Evolutionary conservation across 2,329 filamentous ascomycete species (phyloP), one percentile per base, ranked within the genome.

Genomic region (Clarireedia hainanense): DNA sequence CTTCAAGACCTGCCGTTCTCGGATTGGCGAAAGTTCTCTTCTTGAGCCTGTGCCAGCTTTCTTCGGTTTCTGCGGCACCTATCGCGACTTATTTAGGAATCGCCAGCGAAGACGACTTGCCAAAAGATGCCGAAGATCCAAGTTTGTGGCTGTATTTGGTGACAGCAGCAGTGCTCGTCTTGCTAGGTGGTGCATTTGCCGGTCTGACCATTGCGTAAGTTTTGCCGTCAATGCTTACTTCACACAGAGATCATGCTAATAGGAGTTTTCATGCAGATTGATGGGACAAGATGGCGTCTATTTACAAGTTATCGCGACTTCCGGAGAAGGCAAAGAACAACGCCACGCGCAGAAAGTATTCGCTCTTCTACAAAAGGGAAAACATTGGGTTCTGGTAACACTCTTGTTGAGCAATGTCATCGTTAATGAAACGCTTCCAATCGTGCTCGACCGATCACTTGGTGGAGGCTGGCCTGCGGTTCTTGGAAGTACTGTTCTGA

Each of bases 331-430:
- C 55, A 78, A 84, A n/a, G 92, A 97, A 73, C 86, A 85, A 67
- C 89, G 84, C 68, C 90, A 96, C 68, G 94, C 94, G 0, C 81
- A 80, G 56, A 86, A 83, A 61, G 94, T 99, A 10, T 79, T 94
- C 64, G 79, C 83, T 45, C 76, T 99, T 27, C 74, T 99, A 55
- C 84, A 89, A 61, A 87, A 82, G 65, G 94, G 94, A 65, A 99
- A 99, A 71, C 94, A 99, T 72, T 99, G 94, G 94, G 92, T 99
- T 20, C 77, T 99, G 56, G 94, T 99, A 53, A 97, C 94, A 2
- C 75, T 99, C 26, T 80, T 99, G 6, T 77, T 99, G 55, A 91
- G 91, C 71, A 99, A 99, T 71, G 94, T 99, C 68, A 95, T 99
- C 66, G 95, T 95, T 62, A 97, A 99, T 71, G 94, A 97, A 74